Percentiles rank a stretch among this genome's conserved stretches.
Conservation (phyloP, 1,284 basidiomycete genomes). For the Trichosporon inkin region DNA sequence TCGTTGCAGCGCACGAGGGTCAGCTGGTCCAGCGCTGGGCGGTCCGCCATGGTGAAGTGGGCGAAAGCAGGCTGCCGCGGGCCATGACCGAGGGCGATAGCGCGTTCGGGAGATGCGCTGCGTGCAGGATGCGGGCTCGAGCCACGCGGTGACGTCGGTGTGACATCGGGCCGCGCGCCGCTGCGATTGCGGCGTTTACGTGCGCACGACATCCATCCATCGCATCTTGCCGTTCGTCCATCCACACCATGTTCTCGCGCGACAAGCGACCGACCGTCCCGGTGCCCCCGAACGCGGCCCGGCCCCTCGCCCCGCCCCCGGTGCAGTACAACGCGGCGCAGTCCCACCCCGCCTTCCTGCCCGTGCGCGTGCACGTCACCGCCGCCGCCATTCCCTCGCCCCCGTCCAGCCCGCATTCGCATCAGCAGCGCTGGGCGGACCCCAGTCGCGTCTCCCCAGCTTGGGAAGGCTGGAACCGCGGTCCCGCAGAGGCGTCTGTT, state of each 20-base stretch:
- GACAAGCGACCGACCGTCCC: conserved; percentile 20
- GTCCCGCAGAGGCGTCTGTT: conserved; percentile 10
- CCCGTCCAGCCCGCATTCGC: background rate
- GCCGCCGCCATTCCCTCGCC: conserved; percentile 2
- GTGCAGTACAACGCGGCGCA: conserved; percentile 14
- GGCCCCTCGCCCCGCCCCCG: background rate
- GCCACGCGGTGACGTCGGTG: background rate
- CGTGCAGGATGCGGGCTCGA: too few species aligned
- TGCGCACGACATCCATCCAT: background rate
- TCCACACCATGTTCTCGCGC: conserved; percentile 17
- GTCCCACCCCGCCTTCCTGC: conserved; percentile 22
- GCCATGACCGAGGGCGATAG: background rate
- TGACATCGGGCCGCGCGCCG: too few species aligned
- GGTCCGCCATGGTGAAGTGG: background rate
- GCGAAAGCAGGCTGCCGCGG: background rate
- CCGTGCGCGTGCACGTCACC: conserved; percentile 18
- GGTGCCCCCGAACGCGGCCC: background rate
- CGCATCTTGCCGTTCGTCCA: background rate
- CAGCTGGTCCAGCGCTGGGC: conserved; percentile 13
- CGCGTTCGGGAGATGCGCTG: background rate
- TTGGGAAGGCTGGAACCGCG: conserved; percentile 23
- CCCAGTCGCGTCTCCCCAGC: conserved; percentile 21
- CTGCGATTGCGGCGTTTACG: background rate
- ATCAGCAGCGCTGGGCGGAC: conserved; percentile 12
- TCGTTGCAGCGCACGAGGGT: conserved; percentile 23